Evolutionary conservation across 2,329 filamentous ascomycete species (phyloP), one percentile per base, ranked within the genome.

Genomic region (Stagonosporopsis chrysanthemi): DNA sequence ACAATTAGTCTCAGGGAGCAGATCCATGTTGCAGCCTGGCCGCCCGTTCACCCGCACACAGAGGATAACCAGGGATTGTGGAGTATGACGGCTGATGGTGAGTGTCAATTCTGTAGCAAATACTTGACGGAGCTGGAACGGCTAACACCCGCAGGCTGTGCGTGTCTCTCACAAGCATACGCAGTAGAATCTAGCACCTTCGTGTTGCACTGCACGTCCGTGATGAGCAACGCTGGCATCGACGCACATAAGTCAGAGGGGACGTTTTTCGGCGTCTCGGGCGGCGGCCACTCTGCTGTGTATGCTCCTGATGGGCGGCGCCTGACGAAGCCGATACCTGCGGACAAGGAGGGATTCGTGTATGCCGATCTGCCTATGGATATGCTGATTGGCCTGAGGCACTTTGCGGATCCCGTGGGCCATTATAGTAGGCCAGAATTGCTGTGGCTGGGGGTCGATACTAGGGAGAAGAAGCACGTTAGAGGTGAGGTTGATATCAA

Each of bases 121-220:
- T 7, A 33, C 15, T 15, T n/a, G 5, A 8, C 2, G 14, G 3
- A 14, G 15, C 2, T 33, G 31, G 4, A n/a, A 33, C 3, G 15
- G n/a, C 14, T 33, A 33, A 33, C 7, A 14, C 15, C 4, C 6
- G 22, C 19, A 63, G 57, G 58, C 23, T 62, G 59, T 31, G 48
- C 53, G 28, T 78, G 65, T 41, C 73, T 85, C 1, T 81, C 83
- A 0, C 82, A 82, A 58, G 78, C 80, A 0, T 86, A 86, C 61
- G 84, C 85, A 1, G 80, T 87, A 8, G 86, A 88, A 65, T 80
- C 82, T 1, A 76, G 77, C 8, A 71, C 81, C 0, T 88, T 82
- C 57, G 85, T 88, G 1, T 77, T 87, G 3, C 83, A 85, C 60
- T 74, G 74, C 44, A 84, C 83, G 0, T 70, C 79, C 0, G 76